phyloP scores from a whole-genome alignment of 805 yeast species.

The Metschnikowia similis region DNA sequence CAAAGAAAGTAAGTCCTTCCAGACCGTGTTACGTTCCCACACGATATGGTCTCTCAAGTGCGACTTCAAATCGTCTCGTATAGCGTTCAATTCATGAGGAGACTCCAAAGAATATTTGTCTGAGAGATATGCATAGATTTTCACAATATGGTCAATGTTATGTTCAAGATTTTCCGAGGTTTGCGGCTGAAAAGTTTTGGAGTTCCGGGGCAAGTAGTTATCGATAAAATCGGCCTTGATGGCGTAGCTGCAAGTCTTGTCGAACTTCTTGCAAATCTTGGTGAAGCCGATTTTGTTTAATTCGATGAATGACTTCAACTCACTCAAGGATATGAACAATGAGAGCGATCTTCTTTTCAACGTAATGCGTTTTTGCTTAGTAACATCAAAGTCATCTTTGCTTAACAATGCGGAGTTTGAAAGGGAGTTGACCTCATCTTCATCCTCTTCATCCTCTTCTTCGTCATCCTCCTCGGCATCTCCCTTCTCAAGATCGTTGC shows the following conservation, averaged over 20 bases:
- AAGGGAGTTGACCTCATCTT: conserved; percentile 16
- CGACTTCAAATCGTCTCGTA: conserved; percentile 44
- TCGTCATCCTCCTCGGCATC: conserved; percentile 29
- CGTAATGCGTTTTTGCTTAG: conserved; percentile 47
- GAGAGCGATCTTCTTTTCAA: conserved; percentile 63
- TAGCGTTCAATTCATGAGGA: conserved; percentile 37
- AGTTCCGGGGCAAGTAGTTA: conserved; percentile 39
- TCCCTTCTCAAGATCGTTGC: conserved; percentile 27
- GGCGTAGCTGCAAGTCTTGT: conserved; percentile 66
- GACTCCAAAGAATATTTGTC: conserved; percentile 44
- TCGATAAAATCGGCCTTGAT: conserved; percentile 56
- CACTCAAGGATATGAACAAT: conserved; percentile 71
- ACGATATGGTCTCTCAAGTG: conserved; percentile 86
- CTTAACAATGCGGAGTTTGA: conserved; percentile 26
- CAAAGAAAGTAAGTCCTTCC: conserved; percentile 93
- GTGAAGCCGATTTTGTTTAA: conserved; percentile 85
- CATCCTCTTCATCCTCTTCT: conserved; percentile 25
- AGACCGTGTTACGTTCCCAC: conserved; percentile 96
- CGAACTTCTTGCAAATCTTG: conserved; percentile 88
- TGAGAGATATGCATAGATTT: conserved; percentile 48
- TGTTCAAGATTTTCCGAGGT: conserved; percentile 37
- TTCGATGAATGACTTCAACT: conserved; percentile 77
- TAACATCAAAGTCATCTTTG: conserved; percentile 19
- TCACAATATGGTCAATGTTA: conserved; percentile 50
- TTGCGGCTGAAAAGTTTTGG: conserved; percentile 52